phyloP scores from a whole-genome alignment of 2,329 filamentous ascomycete genomes.

The Calonectria hawksworthii region DNA sequence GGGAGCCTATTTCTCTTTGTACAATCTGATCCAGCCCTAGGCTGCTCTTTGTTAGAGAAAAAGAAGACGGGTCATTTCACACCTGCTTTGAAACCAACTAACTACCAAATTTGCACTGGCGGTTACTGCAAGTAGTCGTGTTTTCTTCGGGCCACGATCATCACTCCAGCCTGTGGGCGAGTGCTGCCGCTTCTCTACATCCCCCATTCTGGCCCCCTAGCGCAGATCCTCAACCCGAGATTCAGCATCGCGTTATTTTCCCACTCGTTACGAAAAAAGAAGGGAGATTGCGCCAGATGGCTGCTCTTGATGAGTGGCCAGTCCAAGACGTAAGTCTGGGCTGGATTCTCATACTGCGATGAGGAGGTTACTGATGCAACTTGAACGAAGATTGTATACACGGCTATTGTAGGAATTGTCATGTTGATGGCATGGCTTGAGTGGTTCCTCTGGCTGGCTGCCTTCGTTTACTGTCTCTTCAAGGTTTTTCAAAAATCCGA shows the following conservation, averaged over 20 bases:
- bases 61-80: background rate
- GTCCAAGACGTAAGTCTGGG: constrained; percentile 55
- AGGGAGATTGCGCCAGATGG: constrained; percentile 50
- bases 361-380: background rate
- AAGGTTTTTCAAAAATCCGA: constrained; percentile 94
- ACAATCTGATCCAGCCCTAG: background rate
- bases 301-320: constrained; percentile 63
- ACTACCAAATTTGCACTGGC: background rate
- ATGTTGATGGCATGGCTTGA: constrained; percentile 90
- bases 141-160: background rate
- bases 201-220: background rate
- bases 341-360: background rate
- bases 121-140: background rate
- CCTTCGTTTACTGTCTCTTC: constrained; percentile 90
- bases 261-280: background rate
- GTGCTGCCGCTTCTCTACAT: background rate
- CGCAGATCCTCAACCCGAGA: background rate
- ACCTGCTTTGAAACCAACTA: background rate
- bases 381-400: constrained; percentile 80
- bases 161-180: background rate
- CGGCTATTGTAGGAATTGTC: constrained; percentile 82
- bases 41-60: background rate
- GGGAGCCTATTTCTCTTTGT: background rate
- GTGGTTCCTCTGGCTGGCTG: constrained; percentile 95
- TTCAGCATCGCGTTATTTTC: background rate